Percentiles rank a stretch among this genome's conserved stretches.
Evolutionary conservation across 2,329 filamentous ascomycete genomes (phyloP).

Genomic region (Venturia effusa): DNA sequence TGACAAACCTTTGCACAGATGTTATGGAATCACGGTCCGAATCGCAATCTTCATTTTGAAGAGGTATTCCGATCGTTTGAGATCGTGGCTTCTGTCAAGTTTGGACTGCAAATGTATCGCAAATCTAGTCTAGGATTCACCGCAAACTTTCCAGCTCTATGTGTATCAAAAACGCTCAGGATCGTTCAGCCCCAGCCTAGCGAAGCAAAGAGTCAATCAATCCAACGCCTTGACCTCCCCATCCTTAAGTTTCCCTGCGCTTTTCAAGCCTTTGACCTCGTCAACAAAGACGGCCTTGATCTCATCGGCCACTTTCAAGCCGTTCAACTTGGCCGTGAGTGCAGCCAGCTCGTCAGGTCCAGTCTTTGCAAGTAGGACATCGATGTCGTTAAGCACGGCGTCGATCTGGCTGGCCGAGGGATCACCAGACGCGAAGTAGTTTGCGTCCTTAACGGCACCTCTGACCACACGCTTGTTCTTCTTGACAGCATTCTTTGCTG

Average conservation of each 20-base stretch:
- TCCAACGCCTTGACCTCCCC: constrained; percentile 58
- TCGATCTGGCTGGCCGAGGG: constrained; percentile 74
- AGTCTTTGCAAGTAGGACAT: constrained; percentile 76
- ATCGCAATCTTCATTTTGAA: background rate
- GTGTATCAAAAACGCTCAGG: constrained; percentile 1
- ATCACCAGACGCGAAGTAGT: constrained; percentile 72
- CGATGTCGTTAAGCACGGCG: constrained; percentile 71
- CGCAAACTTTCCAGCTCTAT: background rate
- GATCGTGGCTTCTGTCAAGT: background rate
- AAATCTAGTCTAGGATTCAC: background rate
- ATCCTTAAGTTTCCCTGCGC: constrained; percentile 75
- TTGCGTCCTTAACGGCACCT: constrained; percentile 88
- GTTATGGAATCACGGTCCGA: too few species aligned
- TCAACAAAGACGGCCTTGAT: constrained; percentile 76
- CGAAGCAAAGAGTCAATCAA: background rate
- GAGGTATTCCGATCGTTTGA: background rate
- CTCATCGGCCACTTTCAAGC: constrained; percentile 65
- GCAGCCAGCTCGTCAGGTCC: constrained; percentile 83
- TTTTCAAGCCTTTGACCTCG: constrained; percentile 68
- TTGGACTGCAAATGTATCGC: background rate
- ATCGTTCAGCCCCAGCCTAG: background rate
- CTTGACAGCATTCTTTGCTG: constrained; percentile 96
- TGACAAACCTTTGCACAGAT: background rate
- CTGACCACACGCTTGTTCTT: constrained; percentile 99
- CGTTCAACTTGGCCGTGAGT: constrained; percentile 69